Evolutionary conservation across 2,329 filamentous ascomycete genomes (phyloP), one percentile per base, ranked within the genome.

Genomic region (Xylaria sp.): DNA sequence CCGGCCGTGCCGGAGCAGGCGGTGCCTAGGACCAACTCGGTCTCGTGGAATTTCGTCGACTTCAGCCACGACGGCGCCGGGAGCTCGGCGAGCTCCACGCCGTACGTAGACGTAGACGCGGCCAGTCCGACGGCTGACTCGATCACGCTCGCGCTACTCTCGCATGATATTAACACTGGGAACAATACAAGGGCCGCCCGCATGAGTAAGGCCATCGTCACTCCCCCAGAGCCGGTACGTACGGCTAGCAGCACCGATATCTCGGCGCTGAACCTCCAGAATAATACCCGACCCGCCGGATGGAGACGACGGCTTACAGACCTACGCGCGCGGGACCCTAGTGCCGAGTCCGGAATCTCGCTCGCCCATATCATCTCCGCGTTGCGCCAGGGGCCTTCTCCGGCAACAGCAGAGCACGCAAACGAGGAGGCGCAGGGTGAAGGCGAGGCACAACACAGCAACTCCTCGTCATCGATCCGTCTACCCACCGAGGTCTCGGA

Each of bases 401-500:
- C 65, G 0, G 51, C 64, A 12, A 11, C 9, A 36, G 0, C 59
- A 7, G 27, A 50, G 24, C 24, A 42, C 19, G 2, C 14, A 14
- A 27, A 45, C 19, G 47, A 58, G 17, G 30, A 2, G 42, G 14
- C 12, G 32, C n/a, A 48, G 32, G 27, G 24, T 21, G n/a, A 4
- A 2, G 4, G 56, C 55, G 9, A 42, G 51, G 11, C 34, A 24
- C 36, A 64, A 45, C 7, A 54, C 61, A 57, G 54, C n/a, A 60
- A 53, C 32, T 48, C 45, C n/a, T 53, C 47, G 11, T 36, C 66
- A 5, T 72, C 72, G 3, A 42, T 75, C 17, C 66, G 69, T 57
- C 69, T 76, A 0, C 54, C 74, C 0, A 65, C 69, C 30, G 75
- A 76, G 19, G 71, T 78, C 6, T 77, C 75, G 0, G 75, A 78